Conservation (phyloP, 306 rosid species). For the Sindora glabra region DNA sequence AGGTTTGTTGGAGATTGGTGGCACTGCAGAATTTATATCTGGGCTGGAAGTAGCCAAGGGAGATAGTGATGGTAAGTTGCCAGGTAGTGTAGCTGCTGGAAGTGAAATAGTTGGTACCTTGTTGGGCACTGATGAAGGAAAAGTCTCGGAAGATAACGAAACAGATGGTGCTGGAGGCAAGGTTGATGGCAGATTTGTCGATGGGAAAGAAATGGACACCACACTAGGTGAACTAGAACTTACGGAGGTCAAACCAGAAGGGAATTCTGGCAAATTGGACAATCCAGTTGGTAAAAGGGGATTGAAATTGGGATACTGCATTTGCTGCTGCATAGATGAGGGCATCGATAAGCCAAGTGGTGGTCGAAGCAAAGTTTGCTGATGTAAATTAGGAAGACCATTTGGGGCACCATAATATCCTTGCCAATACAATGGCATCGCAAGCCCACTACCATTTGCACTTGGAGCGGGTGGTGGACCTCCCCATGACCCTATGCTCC, state of each 20-base stretch:
- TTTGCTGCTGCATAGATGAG: constrained; percentile 65
- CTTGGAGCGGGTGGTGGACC: constrained; percentile 60
- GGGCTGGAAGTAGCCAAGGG: constrained; percentile 37
- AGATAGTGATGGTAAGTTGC: constrained; percentile 43
- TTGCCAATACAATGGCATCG: constrained; percentile 94
- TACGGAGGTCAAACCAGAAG: constrained; percentile 42
- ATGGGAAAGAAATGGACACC: constrained; percentile 32
- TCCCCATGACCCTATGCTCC: constrained; percentile 78
- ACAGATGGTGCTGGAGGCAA: constrained; percentile 33
- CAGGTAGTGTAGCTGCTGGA: constrained; percentile 28
- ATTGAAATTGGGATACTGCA: constrained; percentile 67
- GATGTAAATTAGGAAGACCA: constrained; percentile 76
- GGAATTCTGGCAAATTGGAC: constrained; percentile 57
- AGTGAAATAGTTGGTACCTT: constrained; percentile 39
- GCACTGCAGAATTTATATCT: constrained; percentile 38
- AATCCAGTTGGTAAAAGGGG: constrained; percentile 50
- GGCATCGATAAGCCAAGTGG: constrained; percentile 78
- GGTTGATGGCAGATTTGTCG: constrained; percentile 26
- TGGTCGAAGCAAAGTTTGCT: constrained; percentile 73
- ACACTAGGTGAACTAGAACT: constrained; percentile 33
- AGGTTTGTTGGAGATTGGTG: constrained; percentile 45
- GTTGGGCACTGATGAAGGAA: constrained; percentile 39
- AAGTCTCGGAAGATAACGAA: constrained; percentile 43
- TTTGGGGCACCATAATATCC: constrained; percentile 85
- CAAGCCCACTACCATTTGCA: constrained; percentile 68